phyloP scores from a whole-genome alignment of 805 yeast genomes.

The Sugiyamaella smithiae region DNA sequence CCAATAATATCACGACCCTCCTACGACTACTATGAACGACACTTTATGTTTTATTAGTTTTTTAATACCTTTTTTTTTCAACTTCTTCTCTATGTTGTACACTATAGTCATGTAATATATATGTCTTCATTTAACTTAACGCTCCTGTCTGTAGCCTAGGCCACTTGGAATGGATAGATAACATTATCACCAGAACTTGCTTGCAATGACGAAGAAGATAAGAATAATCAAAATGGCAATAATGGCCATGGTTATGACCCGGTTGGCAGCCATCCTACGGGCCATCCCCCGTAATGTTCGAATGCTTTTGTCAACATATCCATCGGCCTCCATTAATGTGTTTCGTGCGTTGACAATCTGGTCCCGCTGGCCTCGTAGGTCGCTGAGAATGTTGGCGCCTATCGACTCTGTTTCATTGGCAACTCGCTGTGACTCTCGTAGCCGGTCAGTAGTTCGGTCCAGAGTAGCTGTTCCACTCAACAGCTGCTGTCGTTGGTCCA shows the following conservation, averaged over 20 bases:
- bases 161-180: too few species aligned
- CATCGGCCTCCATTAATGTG: constrained; percentile 85
- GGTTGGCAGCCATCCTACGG: constrained; percentile 80
- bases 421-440: constrained; percentile 81
- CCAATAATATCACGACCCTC: constrained; percentile 1
- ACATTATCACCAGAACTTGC: constrained; percentile 74
- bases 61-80: background rate
- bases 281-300: constrained; percentile 89
- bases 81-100: too few species aligned
- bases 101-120: constrained; percentile 1
- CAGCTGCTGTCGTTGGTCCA: constrained; percentile 78
- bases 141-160: too few species aligned
- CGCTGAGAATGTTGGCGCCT: constrained; percentile 87
- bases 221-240: constrained; percentile 81
- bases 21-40: background rate
- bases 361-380: constrained; percentile 88
- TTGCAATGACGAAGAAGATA: constrained; percentile 76
- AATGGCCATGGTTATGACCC: constrained; percentile 84
- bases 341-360: constrained; percentile 84
- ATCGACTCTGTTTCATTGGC: constrained; percentile 91
- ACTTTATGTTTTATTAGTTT: background rate
- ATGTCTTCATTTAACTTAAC: background rate
- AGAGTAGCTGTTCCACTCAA: constrained; percentile 74
- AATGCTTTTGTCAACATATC: constrained; percentile 85
- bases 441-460: constrained; percentile 77